A percentile compares a stretch with the other conserved stretches of the same genome.
Evolutionary conservation across 257 asterid species (phyloP).

Genomic region (Verbascum thapsus): DNA sequence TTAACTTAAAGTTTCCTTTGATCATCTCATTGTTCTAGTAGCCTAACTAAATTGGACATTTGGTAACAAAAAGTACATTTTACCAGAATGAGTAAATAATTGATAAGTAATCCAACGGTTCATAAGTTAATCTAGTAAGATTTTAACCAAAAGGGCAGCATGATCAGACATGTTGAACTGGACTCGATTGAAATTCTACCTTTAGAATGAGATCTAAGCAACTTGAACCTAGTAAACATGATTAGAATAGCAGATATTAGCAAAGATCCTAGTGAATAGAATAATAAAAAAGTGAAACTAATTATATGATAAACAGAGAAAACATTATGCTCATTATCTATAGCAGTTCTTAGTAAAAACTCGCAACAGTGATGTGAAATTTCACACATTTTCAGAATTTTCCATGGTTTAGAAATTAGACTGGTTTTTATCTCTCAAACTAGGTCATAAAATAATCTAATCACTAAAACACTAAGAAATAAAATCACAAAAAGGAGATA

Average conservation of each 20-base stretch:
- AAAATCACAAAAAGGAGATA: background rate
- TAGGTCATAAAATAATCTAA: background rate
- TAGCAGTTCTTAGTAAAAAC: background rate
- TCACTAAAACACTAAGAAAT: background rate
- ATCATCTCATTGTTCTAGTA: too few relatives aligned
- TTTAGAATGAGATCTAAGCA: slow-evolving; percentile 17
- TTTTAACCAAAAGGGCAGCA: too few relatives aligned
- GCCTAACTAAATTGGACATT: too few relatives aligned
- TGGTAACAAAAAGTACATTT: too few relatives aligned
- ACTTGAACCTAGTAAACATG: too few relatives aligned
- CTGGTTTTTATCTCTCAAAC: background rate
- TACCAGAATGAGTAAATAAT: too few relatives aligned
- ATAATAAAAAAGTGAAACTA: background rate
- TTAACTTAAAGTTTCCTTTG: too few relatives aligned
- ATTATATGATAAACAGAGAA: too few relatives aligned
- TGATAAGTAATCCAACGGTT: too few relatives aligned
- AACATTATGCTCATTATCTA: too few relatives aligned
- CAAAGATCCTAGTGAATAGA: slow-evolving; percentile 26
- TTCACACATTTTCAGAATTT: background rate
- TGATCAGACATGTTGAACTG: slow-evolving; percentile 49
- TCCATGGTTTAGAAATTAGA: background rate
- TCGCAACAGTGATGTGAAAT: background rate
- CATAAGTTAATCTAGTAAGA: too few relatives aligned
- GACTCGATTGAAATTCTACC: slow-evolving; percentile 20
- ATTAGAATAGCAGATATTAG: too few relatives aligned